A percentile compares a stretch with the other conserved stretches of the same genome.
These are phyloP conservation scores for Eremochloa ophiuroides DNA, from an alignment of 176 grass and related monocot genomes.

Conservation along the genomic window DNA sequence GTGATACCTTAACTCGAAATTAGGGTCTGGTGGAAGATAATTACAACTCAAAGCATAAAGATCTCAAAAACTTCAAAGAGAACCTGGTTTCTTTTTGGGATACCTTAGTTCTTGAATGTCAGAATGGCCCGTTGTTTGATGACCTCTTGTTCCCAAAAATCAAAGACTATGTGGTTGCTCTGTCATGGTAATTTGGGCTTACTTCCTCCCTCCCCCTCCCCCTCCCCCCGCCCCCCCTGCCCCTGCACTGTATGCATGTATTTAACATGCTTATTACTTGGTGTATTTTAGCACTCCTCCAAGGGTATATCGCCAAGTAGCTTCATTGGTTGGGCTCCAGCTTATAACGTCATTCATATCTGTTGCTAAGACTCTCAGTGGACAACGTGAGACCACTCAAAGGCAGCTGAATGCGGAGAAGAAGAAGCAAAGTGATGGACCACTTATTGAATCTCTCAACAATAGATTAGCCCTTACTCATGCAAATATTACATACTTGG, in stretches of 20 bases:
- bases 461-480: conserved; percentile 78
- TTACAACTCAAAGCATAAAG: conserved; percentile 81
- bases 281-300: conserved; percentile 72
- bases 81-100: conserved; percentile 93
- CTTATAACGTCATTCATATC: conserved; percentile 94
- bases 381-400: conserved; percentile 92
- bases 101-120: conserved; percentile 78
- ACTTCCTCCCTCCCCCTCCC: neutral
- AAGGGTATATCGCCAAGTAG: conserved; percentile 88
- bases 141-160: conserved; percentile 67
- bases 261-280: conserved; percentile 26
- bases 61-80: conserved; percentile 88
- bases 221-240: neutral
- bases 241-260: conserved; percentile 20
- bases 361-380: conserved; percentile 81
- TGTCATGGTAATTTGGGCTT: conserved; percentile 71
- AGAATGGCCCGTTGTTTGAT: conserved; percentile 94
- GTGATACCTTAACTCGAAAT: conserved; percentile 38
- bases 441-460: conserved; percentile 83
- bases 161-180: conserved; percentile 76
- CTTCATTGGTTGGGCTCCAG: conserved; percentile 84
- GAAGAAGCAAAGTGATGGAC: conserved; percentile 81
- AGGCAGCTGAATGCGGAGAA: conserved; percentile 95
- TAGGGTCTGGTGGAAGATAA: conserved; percentile 89
- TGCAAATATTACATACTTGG: conserved; percentile 77